Evolutionary conservation across 2,329 filamentous ascomycete species (phyloP).

Genomic region (Fusarium transvaalense): DNA sequence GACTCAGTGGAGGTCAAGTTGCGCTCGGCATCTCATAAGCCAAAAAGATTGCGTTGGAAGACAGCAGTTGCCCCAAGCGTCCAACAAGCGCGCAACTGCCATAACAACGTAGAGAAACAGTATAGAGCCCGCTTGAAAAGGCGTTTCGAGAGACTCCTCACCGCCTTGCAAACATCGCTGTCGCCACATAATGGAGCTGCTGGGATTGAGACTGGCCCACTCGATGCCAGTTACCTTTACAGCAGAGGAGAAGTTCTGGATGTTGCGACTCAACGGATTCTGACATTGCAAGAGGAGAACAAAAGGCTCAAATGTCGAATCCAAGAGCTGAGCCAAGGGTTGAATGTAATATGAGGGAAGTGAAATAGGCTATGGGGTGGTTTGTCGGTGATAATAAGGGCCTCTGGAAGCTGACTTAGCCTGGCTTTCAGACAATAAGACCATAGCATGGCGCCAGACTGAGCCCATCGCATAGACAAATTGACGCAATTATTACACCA

Average conservation of each 20-base stretch:
- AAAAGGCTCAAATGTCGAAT: neutral
- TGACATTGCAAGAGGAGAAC: neutral
- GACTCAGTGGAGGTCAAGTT: neutral
- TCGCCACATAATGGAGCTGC: accelerated
- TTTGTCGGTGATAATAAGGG: too few species aligned
- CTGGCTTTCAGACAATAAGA: too few species aligned
- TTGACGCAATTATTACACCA: too few species aligned
- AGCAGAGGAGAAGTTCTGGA: neutral
- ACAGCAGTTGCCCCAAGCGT: neutral
- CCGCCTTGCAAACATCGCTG: neutral
- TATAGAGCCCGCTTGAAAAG: neutral
- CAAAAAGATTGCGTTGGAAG: neutral
- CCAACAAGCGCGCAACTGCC: neutral
- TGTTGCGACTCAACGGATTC: neutral
- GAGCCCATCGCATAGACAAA: too few species aligned
- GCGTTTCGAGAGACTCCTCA: neutral
- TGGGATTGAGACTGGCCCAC: neutral
- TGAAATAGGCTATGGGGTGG: neutral
- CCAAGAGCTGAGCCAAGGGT: accelerated
- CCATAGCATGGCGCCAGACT: too few species aligned
- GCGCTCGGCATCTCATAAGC: neutral
- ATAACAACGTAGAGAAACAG: slow-evolving; percentile 1
- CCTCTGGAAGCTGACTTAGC: too few species aligned
- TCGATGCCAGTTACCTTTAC: neutral
- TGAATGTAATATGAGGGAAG: neutral